Evolutionary conservation across 1,139 yeast genomes (phyloP).

Genomic region (Candida freyschussii): DNA sequence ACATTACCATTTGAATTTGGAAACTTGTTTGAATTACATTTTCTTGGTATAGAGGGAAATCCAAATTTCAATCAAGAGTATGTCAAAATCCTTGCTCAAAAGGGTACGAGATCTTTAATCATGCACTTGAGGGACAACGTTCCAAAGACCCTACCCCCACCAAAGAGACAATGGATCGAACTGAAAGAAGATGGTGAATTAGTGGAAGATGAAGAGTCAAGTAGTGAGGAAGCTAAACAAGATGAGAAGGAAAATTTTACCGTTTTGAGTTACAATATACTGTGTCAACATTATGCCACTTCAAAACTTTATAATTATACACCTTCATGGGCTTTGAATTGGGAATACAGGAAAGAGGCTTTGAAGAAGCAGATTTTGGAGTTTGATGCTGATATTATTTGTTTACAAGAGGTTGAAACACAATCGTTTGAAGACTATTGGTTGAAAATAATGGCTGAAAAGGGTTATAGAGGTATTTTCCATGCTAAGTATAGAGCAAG

Average conservation of each 20-base stretch:
- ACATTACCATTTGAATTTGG: constrained; percentile 84
- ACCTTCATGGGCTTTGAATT: constrained; percentile 93
- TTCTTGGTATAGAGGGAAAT: constrained; percentile 92
- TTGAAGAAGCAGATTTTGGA: constrained; percentile 67
- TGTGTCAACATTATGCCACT: constrained; percentile 95
- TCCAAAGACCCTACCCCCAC: constrained; percentile 59
- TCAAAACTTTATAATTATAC: constrained; percentile 89
- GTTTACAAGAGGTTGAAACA: constrained; percentile 95
- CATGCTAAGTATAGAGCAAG: constrained; percentile 89
- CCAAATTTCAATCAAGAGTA: constrained; percentile 59
- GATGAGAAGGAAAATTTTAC: constrained; percentile 48
- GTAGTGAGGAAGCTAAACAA: constrained; percentile 30
- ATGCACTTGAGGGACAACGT: constrained; percentile 77
- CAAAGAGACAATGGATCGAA: constrained; percentile 77
- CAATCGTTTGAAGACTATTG: constrained; percentile 82
- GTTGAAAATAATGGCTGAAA: constrained; percentile 65
- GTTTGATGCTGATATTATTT: constrained; percentile 68
- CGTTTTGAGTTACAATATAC: constrained; percentile 79
- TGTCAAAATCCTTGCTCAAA: constrained; percentile 66
- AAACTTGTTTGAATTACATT: constrained; percentile 74
- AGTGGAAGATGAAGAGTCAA: constrained; percentile 32
- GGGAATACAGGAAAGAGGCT: constrained; percentile 85
- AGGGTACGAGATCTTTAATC: constrained; percentile 82
- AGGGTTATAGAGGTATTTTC: constrained; percentile 79
- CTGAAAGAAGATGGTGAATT: constrained; percentile 79